Base-by-base conservation (phyloP, 1,284 basidiomycete genomes). In the Testicularia cyperi region DNA sequence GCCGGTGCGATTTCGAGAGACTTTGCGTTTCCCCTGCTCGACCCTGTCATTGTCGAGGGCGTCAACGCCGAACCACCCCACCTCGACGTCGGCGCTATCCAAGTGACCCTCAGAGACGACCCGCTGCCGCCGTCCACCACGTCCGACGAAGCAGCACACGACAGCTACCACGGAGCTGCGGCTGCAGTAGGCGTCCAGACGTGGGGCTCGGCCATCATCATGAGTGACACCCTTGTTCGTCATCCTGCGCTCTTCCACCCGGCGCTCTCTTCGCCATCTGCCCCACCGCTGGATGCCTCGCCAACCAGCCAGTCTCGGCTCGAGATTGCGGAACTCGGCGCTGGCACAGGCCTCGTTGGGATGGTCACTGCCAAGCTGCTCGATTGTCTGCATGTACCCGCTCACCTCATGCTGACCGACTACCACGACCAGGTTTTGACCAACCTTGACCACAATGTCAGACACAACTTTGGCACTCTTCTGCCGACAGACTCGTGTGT, bases 121-220 rank as follows among this genome's bases (percentile, higher is more conserved):
- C 45, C 61, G 7, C 27, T 61, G 3, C 56, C 61, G n/a, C 48
- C 57, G n/a, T 65, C 56, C 2, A 30, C 46, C 26, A 38, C 38
- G 8, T 28, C 42, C 20, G 33, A 38, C 14, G n/a, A 54, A 42
- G 15, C 45, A 49, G 40, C n/a, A 23, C 23, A 44, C 20, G 19
- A 30, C 38, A 42, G 45, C 1, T 53, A 42, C 19, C 46, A 61
- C 27, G 48, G 49, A 20, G 56, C 58, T 10, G 56, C 62, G n/a
- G 62, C 47, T 8, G 62, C 62, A 29, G 56, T 65, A 0, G 62
- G 62, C 8, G 62, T 60, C 2, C 56, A 62, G 31, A 65, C 62
- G 3, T 65, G 62, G 62, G 62, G 51, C 5, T 52, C 56, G 4
- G 37, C 62, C 5, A 48, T 62, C 35, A 38, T 61, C 6, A 37